Evolutionary conservation across 2,329 filamentous ascomycete genomes (phyloP).

Genomic region (Davidsoniella eucalypti): DNA sequence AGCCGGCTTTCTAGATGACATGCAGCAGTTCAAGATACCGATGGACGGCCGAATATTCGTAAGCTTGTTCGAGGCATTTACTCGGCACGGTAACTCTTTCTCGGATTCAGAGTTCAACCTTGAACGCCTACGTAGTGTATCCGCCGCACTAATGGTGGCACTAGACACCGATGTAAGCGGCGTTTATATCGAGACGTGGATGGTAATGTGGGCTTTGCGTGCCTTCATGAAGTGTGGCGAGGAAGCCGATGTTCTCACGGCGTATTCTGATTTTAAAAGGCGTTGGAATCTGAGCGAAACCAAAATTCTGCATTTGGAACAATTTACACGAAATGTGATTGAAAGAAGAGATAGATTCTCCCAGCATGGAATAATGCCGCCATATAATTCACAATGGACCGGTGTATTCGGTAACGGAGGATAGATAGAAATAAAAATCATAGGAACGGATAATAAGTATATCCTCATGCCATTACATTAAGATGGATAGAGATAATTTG

Average conservation of each 20-base stretch:
- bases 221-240: slow-evolving; percentile 48
- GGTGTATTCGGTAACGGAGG: slow-evolving; percentile 2
- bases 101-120: slow-evolving; percentile 50
- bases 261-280: slow-evolving; percentile 33
- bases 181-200: slow-evolving; percentile 41
- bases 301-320: slow-evolving; percentile 29
- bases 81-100: slow-evolving; percentile 32
- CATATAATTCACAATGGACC: slow-evolving; percentile 9
- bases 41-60: slow-evolving; percentile 65
- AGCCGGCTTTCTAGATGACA: slow-evolving; percentile 59
- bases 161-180: slow-evolving; percentile 29
- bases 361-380: not conserved
- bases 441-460: no score
- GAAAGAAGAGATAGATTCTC: slow-evolving; percentile 3
- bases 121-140: slow-evolving; percentile 49
- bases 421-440: not conserved
- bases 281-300: slow-evolving; percentile 33
- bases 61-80: slow-evolving; percentile 69
- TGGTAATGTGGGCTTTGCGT: slow-evolving; percentile 42
- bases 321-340: slow-evolving; percentile 19
- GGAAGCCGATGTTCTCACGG: slow-evolving; percentile 32
- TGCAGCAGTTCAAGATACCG: slow-evolving; percentile 51
- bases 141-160: slow-evolving; percentile 44
- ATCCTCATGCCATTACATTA: no score
- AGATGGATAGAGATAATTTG: no score